phyloP scores from a whole-genome alignment of 495 filamentous ascomycete species.

The Penicillium parvum region DNA sequence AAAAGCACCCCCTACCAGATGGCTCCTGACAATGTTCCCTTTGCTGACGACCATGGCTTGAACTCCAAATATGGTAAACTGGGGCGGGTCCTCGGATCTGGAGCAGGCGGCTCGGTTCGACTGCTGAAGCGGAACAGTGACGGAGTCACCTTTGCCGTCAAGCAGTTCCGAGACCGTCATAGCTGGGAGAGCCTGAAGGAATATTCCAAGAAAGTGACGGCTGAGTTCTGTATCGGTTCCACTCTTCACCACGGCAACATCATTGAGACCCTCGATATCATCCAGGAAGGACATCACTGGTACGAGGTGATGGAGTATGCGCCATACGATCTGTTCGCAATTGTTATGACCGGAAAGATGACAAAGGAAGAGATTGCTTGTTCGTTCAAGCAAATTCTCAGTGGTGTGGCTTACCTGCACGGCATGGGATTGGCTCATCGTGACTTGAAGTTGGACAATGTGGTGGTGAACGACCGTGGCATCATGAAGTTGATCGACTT shows the following conservation, averaged over 20 bases:
- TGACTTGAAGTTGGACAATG: constrained; percentile 96
- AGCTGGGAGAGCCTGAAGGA: constrained; percentile 90
- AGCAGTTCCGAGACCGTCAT: constrained; percentile 92
- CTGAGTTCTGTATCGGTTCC: constrained; percentile 97
- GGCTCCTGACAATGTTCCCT: constrained; percentile 67
- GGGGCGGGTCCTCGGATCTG: constrained; percentile 87
- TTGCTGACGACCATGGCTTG: constrained; percentile 90
- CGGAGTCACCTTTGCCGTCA: constrained; percentile 90
- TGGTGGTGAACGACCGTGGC: constrained; percentile 93
- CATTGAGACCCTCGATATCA: constrained; percentile 95
- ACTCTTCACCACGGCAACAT: constrained; percentile 98
- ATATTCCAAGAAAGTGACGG: constrained; percentile 98
- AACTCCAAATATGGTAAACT: constrained; percentile 91
- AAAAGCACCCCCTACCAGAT: constrained; percentile 55
- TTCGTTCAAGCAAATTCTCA: constrained; percentile 90
- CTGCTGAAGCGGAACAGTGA: constrained; percentile 90
- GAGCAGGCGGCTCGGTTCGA: constrained; percentile 91
- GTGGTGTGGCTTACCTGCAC: constrained; percentile 95
- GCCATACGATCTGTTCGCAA: constrained; percentile 95
- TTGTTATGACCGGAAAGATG: constrained; percentile 99
- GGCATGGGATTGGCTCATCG: constrained; percentile 94
- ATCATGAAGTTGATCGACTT: constrained; percentile 99
- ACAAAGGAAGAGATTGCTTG: constrained; percentile 84
- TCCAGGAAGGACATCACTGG: constrained; percentile 92
- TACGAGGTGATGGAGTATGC: constrained; percentile 99